These are phyloP conservation scores for Chondrostereum purpureum DNA, from an alignment of 1,284 basidiomycete species.

Conservation along the genomic window DNA sequence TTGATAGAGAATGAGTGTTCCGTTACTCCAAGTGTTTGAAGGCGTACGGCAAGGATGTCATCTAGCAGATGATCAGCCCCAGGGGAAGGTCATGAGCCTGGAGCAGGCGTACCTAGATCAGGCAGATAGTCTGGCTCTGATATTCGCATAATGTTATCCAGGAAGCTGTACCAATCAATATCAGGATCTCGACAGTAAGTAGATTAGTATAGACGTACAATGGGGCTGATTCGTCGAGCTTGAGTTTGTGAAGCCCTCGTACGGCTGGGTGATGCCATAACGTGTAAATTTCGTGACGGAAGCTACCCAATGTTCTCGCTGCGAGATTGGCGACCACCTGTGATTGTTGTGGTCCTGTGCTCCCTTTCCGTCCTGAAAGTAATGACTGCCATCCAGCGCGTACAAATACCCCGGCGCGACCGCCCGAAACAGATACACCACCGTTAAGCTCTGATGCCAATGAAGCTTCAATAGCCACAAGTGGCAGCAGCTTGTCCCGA, in stretches of 20 bases:
- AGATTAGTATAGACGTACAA: constrained; percentile 45
- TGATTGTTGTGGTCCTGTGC: constrained; percentile 12
- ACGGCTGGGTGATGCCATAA: constrained; percentile 69
- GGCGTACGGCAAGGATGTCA: constrained; percentile 69
- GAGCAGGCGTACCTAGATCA: constrained; percentile 50
- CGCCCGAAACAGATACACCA: constrained; percentile 51
- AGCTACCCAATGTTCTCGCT: constrained; percentile 44
- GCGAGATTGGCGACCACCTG: constrained; percentile 43
- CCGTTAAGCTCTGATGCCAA: constrained; percentile 63
- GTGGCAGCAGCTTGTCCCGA: constrained; percentile 50
- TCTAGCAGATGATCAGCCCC: constrained; percentile 27
- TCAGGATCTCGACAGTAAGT: constrained; percentile 2
- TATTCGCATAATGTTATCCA: constrained; percentile 59
- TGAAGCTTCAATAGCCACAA: constrained; percentile 60
- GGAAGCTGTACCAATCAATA: constrained; percentile 41
- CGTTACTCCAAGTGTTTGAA: constrained; percentile 72
- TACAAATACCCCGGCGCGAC: constrained; percentile 56
- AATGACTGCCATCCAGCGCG: constrained; percentile 63
- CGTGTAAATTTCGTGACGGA: constrained; percentile 44
- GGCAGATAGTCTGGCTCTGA: constrained; percentile 64
- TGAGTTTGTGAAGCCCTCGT: constrained; percentile 51
- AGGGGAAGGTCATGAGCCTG: not conserved
- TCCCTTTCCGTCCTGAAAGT: constrained; percentile 26
- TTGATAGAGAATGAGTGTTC: constrained; percentile 68
- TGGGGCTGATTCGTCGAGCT: constrained; percentile 67